Base-by-base conservation (phyloP, 306 rosid species). In the Pyrus communis region DNA sequence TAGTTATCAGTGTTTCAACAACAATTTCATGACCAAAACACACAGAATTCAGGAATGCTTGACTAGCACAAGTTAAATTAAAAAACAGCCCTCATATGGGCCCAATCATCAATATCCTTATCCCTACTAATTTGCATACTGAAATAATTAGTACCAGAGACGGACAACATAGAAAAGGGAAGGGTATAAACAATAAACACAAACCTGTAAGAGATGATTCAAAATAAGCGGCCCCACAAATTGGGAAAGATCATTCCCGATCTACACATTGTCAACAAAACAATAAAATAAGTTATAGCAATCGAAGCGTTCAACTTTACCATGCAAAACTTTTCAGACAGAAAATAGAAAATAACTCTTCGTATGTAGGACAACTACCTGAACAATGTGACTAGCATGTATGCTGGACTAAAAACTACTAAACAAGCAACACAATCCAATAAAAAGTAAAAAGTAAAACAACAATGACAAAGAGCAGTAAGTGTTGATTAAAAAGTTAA, bases 161-260 rank as follows among this genome's bases (percentile, higher is more conserved):
- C 52, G 51, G 27, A 67, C 3, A 40, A 65, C 69, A 46, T 18
- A 22, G 40, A 70, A 11, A 69, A 49, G n/a, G 67, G 62, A 83
- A 51, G 63, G 12, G 74, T 54, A 62, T 45, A 3, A 46, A 74
- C 28, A 54, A 62, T 45, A 3, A 46, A 74, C 28, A 54, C 89
- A 31, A 80, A 94, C 98, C 97, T 82, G 85, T 51, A 94, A 91
- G 64, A 94, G 96, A 54, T 75, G 79, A 77, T 86, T 94, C 88
- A 94, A 84, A 83, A 94, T 79, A 82, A 94, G 87, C 13, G 98
- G 98, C 54, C 98, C 98, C 64, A 77, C 60, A 86, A 94, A 94
- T 71, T 94, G 98, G 78, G 94, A 88, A 70, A 85, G 63, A 83
- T 94, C 98, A 82, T 94, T 90, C 84, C 91, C 94, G 61, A 94